Evolutionary conservation across 331 rosid species (phyloP).

Genomic region (Telfairia occidentalis): DNA sequence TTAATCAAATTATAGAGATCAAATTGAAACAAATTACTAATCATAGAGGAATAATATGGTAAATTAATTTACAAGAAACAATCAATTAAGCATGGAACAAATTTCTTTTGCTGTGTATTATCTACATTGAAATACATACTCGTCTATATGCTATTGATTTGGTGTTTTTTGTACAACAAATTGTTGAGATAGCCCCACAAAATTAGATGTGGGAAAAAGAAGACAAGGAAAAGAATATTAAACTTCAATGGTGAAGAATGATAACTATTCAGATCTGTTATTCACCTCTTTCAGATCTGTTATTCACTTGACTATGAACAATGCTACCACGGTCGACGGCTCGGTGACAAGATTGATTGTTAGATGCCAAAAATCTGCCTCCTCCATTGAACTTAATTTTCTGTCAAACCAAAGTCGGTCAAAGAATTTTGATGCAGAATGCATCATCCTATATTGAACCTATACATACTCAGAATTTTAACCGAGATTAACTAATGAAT

Average conservation of each 20-base stretch:
- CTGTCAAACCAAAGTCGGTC: neutral
- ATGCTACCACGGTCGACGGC: neutral
- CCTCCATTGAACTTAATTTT: neutral
- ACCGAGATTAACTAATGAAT: conserved; percentile 1
- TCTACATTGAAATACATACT: neutral
- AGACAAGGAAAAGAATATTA: neutral
- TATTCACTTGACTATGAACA: neutral
- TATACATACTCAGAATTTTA: conserved; percentile 1
- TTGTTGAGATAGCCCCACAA: neutral
- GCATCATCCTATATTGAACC: neutral
- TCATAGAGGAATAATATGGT: neutral
- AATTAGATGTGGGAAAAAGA: neutral
- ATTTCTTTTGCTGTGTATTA: neutral
- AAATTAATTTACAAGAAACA: neutral
- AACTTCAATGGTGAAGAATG: neutral
- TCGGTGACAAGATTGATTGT: neutral
- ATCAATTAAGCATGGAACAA: neutral
- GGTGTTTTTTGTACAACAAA: conserved; percentile 9
- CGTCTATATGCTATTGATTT: neutral
- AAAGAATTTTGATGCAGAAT: neutral
- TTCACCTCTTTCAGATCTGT: neutral
- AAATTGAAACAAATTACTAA: no score
- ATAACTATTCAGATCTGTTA: neutral
- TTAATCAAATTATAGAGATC: neutral
- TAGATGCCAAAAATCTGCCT: neutral